These are phyloP conservation scores for Malus fusca DNA, from an alignment of 306 rosid species.

Conservation along the genomic window DNA sequence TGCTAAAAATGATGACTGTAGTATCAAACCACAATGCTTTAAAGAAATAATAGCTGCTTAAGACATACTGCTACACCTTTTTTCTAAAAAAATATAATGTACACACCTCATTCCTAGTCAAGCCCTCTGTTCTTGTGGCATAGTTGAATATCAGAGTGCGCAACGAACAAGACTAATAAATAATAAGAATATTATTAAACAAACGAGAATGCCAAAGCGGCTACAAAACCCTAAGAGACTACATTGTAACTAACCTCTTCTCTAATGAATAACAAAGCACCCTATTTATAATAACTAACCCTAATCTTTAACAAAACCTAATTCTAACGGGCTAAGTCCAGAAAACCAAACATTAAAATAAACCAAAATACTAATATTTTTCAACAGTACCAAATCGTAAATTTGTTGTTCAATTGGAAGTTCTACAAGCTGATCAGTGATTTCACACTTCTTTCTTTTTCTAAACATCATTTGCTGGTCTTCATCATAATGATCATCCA, in stretches of 20 bases:
- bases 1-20: neutral
- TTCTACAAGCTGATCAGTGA: constrained; percentile 62
- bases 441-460: constrained; percentile 41
- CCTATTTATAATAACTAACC: too few species aligned
- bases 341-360: too few species aligned
- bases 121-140: constrained; percentile 61
- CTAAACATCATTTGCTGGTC: constrained; percentile 37
- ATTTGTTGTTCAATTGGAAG: constrained; percentile 73
- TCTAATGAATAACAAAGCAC: too few species aligned
- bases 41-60: constrained; percentile 7
- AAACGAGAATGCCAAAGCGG: too few species aligned
- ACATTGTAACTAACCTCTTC: too few species aligned
- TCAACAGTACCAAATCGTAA: constrained; percentile 45
- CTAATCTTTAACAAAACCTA: too few species aligned
- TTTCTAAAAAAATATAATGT: constrained; percentile 12
- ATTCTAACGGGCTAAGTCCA: too few species aligned
- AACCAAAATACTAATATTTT: too few species aligned
- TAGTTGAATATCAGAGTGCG: neutral
- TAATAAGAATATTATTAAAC: too few species aligned
- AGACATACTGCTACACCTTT: constrained; percentile 47
- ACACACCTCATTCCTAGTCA: constrained; percentile 62
- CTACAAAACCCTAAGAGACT: too few species aligned
- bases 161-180: too few species aligned
- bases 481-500: constrained; percentile 30
- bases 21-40: neutral